Evolutionary conservation across 202 grass and related monocot genomes (phyloP), one percentile per base, ranked within the genome.

Genomic region (Zoysia matrella): DNA sequence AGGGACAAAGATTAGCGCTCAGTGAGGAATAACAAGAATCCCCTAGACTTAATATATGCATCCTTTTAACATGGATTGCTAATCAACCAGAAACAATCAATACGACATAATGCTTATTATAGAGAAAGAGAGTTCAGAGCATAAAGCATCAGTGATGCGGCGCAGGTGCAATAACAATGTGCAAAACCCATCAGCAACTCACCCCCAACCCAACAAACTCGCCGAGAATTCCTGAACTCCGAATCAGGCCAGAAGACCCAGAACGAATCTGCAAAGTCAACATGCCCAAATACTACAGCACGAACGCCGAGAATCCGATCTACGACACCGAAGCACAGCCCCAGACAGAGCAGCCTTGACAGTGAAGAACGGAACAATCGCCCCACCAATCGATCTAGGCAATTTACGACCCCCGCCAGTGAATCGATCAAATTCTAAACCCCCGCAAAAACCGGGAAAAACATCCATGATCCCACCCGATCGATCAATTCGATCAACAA

Each of bases 331-430:
- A 22, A 47, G 4, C n/a, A 67, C 3, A 11, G 40, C 5, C 40
- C 47, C 62, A 30, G 22, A 30, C 22, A 30, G 22, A 30, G 22
- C 22, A 30, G 22, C 22, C 22, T 30, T 30, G 22, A 15, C 14
- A 69, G 5, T 47, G 4, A 82, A 40, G 52, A 30, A 68, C 56
- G 55, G 51, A 73, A 36, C 48, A 36, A 15, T 63, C 8, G 48
- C 69, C 47, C 6, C 58, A 74, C 45, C 58, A 7, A 22, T 30
- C 76, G 63, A 79, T 79, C 76, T 30, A 47, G 4, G 6, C 5
- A 67, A 67, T 44, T 8, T 41, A 53, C 5, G 40, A 4, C 40
- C 71, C 12, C 14, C 10, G 11, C 49, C 47, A 46, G 4, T 12
- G 12, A 18, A 78, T 41, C 61, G 18, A 73, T 22, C 0, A 45